Evolutionary conservation across 371 early-diverging fungal species (phyloP), one percentile per base, ranked within the genome.

Genomic region (Scutellospora calospora): DNA sequence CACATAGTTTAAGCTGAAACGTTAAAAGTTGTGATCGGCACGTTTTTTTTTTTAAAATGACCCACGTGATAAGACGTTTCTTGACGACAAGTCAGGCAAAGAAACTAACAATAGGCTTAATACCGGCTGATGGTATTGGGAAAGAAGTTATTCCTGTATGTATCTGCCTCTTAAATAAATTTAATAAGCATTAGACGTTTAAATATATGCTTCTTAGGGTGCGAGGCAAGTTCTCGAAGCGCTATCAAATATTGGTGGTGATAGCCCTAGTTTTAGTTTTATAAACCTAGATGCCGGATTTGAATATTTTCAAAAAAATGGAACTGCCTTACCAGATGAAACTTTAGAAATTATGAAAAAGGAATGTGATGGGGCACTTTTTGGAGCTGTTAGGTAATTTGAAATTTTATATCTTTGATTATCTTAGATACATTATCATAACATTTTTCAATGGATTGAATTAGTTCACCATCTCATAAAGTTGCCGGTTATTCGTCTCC

Each of bases 401-500:
- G 11, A 38, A 22, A n/a, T 12, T 22, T 11, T 1, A 2, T 11
- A 11, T 45, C 12, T 45, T 45, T 45, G 1, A 1, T 11, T 45
- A 45, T 6, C 0, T 45, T 11, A 9, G 45, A 9, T 45, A 45
- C 9, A 45, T 45, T 45, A 38, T 38, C 38, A 38, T 38, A 38
- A 38, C 12, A 45, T 12, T 11, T 6, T 12, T 45, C 12, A 45
- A 11, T 45, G 9, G 9, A 12, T 35, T 25, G 8, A 18, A 16
- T 45, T 80, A 96, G 96, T 88, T 98, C 98, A 68, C 98, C 98
- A 33, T 97, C 97, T 29, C 96, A 97, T 90, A 96, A 95, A 86
- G 98, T 97, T 22, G 96, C 93, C 20, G 98, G 98, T 35, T 98
- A 98, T 87, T 95, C 97, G 45, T 97, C 97, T 8, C 98, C 98